Conservation (phyloP, 371 early-diverging fungal species). For the Amoeboaphelidium protococcarum region DNA sequence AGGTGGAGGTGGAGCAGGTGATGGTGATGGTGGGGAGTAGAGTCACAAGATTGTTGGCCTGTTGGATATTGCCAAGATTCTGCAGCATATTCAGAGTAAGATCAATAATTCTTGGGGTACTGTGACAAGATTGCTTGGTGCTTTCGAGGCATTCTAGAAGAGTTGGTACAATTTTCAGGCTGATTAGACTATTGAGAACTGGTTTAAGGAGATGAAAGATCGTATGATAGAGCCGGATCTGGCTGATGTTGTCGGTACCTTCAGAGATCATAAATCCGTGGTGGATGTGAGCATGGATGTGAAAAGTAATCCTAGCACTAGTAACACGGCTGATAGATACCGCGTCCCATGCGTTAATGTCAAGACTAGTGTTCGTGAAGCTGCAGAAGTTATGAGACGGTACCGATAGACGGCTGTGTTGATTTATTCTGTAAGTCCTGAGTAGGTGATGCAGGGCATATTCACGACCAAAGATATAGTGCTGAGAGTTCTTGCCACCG, state of each 20-base stretch:
- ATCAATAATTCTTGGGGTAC: background rate
- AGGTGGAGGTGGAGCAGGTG: slow-evolving; percentile 6
- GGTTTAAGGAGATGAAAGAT: background rate
- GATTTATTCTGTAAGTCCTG: slow-evolving; percentile 67
- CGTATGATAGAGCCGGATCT: background rate
- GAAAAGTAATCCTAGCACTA: too few species aligned
- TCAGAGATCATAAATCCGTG: too few species aligned
- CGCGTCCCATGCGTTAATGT: slow-evolving; percentile 34
- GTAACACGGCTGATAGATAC: background rate
- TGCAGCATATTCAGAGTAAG: background rate
- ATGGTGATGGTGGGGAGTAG: background rate
- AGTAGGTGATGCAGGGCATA: slow-evolving; percentile 17
- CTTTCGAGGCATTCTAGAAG: slow-evolving; percentile 21
- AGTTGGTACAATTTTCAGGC: background rate
- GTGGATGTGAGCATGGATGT: too few species aligned
- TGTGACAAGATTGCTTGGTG: slow-evolving; percentile 34
- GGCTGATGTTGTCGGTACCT: background rate
- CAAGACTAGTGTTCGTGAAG: slow-evolving; percentile 58
- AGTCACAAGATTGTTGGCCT: slow-evolving; percentile 45
- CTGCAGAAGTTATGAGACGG: slow-evolving; percentile 62
- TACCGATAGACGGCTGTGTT: slow-evolving; percentile 66
- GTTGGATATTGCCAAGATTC: slow-evolving; percentile 68
- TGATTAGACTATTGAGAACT: background rate
- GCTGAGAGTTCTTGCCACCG: slow-evolving; percentile 78
- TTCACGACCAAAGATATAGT: slow-evolving; percentile 52